Evolutionary conservation across 2,329 filamentous ascomycete genomes (phyloP).

Genomic region (Leptographium flavum): DNA sequence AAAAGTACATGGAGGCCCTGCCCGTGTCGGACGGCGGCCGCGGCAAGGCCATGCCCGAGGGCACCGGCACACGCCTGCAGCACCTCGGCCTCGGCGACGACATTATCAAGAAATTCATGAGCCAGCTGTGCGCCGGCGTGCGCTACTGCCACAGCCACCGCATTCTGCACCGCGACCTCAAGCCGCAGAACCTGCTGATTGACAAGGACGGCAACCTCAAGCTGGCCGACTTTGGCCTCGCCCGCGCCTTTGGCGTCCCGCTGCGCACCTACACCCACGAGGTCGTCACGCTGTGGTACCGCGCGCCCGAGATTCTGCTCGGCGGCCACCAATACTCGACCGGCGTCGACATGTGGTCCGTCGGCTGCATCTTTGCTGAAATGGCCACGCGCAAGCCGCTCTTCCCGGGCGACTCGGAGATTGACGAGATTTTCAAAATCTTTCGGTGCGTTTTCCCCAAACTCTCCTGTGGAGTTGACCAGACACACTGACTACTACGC

Average conservation of each 20-base stretch:
- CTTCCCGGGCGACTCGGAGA: constrained; percentile 81
- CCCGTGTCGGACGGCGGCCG: constrained; percentile 68
- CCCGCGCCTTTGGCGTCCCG: constrained; percentile 79
- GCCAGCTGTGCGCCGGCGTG: constrained; percentile 66
- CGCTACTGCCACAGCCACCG: constrained; percentile 77
- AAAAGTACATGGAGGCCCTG: constrained; percentile 88
- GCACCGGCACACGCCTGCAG: constrained; percentile 47
- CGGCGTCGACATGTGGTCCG: constrained; percentile 89
- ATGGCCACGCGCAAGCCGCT: constrained; percentile 85
- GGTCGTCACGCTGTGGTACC: constrained; percentile 84
- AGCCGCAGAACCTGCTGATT: constrained; percentile 77
- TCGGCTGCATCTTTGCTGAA: constrained; percentile 81
- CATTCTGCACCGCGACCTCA: constrained; percentile 70
- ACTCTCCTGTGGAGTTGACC: not conserved
- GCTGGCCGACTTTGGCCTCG: constrained; percentile 72
- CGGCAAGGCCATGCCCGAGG: constrained; percentile 68
- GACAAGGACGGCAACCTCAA: constrained; percentile 77
- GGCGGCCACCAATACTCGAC: constrained; percentile 82
- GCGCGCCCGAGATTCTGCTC: constrained; percentile 71
- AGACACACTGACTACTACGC: constrained; percentile 14
- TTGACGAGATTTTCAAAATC: constrained; percentile 91
- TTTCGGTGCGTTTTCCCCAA: constrained; percentile 47
- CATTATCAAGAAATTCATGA: constrained; percentile 88
- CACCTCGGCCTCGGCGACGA: constrained; percentile 58
- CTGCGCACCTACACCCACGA: constrained; percentile 83